A percentile compares a stretch with the other conserved stretches of the same genome.
Conservation (phyloP, 441 rosid genomes). For the Croton laevigatus region DNA sequence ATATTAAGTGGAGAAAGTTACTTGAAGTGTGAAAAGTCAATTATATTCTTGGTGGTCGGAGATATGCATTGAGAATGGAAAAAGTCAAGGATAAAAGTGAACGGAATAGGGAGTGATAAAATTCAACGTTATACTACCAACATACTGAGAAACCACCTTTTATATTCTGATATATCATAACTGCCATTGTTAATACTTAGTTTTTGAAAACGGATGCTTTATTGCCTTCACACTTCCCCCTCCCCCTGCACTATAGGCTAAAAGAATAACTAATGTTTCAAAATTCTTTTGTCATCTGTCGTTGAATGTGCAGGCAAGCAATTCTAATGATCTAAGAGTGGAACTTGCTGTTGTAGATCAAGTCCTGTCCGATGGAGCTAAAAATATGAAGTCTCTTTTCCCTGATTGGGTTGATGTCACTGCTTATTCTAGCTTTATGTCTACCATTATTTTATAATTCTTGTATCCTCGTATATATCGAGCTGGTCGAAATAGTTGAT, state of each 20-base stretch:
- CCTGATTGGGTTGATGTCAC: conserved; percentile 85
- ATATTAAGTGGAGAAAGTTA: too few relatives aligned
- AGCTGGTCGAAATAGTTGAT: neutral
- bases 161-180: too few relatives aligned
- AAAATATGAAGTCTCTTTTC: conserved; percentile 62
- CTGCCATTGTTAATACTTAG: neutral
- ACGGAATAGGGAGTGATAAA: too few relatives aligned
- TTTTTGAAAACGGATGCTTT: neutral
- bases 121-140: neutral
- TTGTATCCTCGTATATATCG: neutral
- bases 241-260: neutral
- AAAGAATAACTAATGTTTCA: neutral
- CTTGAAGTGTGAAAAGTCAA: too few relatives aligned
- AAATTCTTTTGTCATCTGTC: neutral
- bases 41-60: too few relatives aligned
- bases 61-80: too few relatives aligned
- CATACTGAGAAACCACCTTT: neutral
- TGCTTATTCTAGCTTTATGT: conserved; percentile 69
- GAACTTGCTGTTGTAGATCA: conserved; percentile 87
- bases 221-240: neutral
- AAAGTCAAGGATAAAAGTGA: too few relatives aligned
- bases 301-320: conserved; percentile 50
- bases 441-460: conserved; percentile 58
- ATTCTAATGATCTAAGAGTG: conserved; percentile 50
- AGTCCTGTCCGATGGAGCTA: conserved; percentile 48